These are phyloP conservation scores for Picea mariana DNA, from an alignment of 83 land plant genomes.

Conservation along the genomic window DNA sequence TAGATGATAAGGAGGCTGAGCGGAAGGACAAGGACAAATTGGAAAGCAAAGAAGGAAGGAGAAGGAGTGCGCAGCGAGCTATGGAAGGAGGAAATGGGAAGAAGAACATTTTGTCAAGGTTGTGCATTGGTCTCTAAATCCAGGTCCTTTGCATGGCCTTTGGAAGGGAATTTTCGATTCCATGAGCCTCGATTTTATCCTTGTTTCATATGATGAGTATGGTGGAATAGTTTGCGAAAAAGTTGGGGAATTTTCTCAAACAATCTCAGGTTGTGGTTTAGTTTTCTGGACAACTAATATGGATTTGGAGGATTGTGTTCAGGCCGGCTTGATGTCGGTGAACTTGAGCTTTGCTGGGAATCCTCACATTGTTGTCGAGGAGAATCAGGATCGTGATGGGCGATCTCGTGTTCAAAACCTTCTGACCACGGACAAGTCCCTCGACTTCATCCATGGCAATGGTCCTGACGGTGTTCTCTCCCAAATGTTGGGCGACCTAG, in stretches of 20 bases:
- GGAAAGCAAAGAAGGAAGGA: constrained; percentile 81
- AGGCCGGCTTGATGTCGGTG: constrained; percentile 42
- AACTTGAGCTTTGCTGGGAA: constrained; percentile 72
- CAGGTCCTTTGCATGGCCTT: constrained; percentile 88
- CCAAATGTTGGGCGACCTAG: too few species aligned
- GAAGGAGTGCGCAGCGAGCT: constrained; percentile 43
- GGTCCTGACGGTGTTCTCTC: too few species aligned
- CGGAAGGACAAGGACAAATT: too few species aligned
- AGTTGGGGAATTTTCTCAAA: constrained; percentile 51
- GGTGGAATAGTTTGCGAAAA: constrained; percentile 78
- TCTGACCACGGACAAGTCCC: too few species aligned
- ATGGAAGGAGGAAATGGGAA: constrained; percentile 55
- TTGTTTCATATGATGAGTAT: constrained; percentile 80
- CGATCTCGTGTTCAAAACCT: too few species aligned
- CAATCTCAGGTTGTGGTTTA: constrained; percentile 43
- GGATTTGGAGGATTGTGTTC: constrained; percentile 15
- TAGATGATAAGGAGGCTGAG: too few species aligned
- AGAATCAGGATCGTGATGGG: constrained; percentile 26
- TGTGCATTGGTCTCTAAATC: constrained; percentile 59
- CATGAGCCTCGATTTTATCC: constrained; percentile 65
- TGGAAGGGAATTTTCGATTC: constrained; percentile 93
- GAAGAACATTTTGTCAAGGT: constrained; percentile 87
- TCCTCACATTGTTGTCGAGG: constrained; percentile 74
- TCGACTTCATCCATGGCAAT: too few species aligned
- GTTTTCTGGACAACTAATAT: constrained; percentile 74